Conservation (phyloP, 306 rosid genomes). For the Vicia villosa region DNA sequence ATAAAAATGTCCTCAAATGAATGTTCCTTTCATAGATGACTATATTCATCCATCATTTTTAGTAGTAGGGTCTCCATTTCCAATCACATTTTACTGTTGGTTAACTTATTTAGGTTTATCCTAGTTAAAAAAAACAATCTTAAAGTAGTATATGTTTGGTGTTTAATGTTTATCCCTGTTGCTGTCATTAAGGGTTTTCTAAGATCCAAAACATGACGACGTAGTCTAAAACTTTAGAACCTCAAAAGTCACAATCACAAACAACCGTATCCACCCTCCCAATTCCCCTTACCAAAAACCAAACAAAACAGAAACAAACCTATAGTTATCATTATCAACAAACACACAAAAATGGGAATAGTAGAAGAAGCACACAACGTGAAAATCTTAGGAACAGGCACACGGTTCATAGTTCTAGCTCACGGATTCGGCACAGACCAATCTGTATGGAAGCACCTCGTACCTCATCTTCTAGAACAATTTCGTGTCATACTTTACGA, state of each 20-base stretch:
- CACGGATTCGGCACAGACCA: slow-evolving; percentile 54
- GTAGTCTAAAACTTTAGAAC: not conserved
- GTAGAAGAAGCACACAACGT: slow-evolving; percentile 54
- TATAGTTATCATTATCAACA: not conserved
- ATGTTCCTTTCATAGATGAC: not conserved
- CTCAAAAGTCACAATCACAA: not conserved
- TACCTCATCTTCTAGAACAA: slow-evolving; percentile 46
- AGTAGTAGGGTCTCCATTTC: no score
- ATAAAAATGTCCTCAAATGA: not conserved
- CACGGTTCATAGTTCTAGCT: slow-evolving; percentile 44
- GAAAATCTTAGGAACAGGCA: slow-evolving; percentile 42
- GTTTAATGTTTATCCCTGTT: not conserved
- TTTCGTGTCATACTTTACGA: slow-evolving; percentile 47
- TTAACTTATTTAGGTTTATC: no score
- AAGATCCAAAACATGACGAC: not conserved
- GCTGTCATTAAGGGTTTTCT: not conserved
- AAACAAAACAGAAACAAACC: not conserved
- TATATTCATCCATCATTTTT: not conserved
- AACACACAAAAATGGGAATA: slow-evolving; percentile 40
- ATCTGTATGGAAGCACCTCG: slow-evolving; percentile 52
- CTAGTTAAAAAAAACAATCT: no score
- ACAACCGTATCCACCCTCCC: not conserved
- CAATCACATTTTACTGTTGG: no score
- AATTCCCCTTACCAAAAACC: not conserved
- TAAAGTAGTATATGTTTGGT: not conserved